A percentile compares a stretch with the other conserved stretches of the same genome.
Evolutionary conservation across 169 alveolate genomes (phyloP).

Genomic region (Plasmodium sp.): DNA sequence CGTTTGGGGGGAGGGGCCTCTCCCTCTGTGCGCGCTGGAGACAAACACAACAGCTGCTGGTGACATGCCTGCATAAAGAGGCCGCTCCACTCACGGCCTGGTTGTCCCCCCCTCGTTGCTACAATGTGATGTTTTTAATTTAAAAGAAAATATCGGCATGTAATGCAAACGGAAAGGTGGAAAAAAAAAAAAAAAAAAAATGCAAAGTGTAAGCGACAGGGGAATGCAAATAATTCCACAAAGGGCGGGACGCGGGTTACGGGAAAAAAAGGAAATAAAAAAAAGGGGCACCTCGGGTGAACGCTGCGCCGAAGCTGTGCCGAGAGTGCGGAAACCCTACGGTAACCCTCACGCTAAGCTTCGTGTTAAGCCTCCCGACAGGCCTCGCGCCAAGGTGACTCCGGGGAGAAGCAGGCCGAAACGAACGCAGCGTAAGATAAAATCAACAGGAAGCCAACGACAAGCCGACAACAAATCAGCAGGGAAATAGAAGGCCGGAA

Average conservation of each 20-base stretch:
- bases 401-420: not conserved
- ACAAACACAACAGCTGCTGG: not conserved
- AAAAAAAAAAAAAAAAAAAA: not conserved
- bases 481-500: not conserved
- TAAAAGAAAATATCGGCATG: not conserved
- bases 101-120: not conserved
- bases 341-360: not conserved
- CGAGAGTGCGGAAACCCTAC: not conserved
- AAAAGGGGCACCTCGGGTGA: not conserved
- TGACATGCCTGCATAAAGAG: not conserved
- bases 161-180: not conserved
- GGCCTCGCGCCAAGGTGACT: not conserved
- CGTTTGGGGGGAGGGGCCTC: not conserved
- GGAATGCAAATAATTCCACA: not conserved
- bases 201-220: not conserved
- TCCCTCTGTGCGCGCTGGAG: not conserved
- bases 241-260: not conserved
- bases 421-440: not conserved
- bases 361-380: not conserved
- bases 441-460: not conserved
- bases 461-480: not conserved
- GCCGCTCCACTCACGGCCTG: not conserved
- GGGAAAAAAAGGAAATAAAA: not conserved
- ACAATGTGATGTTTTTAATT: not conserved
- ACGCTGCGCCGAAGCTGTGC: not conserved